Evolutionary conservation across 73 alveolate species (phyloP).

Genomic region (Paramecium caudatum): DNA sequence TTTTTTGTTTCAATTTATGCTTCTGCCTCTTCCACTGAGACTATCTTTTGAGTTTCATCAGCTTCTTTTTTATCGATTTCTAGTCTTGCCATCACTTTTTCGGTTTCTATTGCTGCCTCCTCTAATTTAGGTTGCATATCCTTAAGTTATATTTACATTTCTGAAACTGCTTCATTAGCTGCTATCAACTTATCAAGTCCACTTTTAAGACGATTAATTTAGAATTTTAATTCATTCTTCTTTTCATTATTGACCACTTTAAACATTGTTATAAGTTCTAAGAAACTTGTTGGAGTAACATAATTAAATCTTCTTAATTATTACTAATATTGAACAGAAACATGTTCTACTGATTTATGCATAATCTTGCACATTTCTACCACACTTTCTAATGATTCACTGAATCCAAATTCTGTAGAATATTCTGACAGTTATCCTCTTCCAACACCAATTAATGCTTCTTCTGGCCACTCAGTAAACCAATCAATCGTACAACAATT

Average conservation of each 20-base stretch:
- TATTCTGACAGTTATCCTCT: conserved; percentile 80
- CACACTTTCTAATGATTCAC: conserved; percentile 24
- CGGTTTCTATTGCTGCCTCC: conserved; percentile 95
- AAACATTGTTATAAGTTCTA: conserved; percentile 95
- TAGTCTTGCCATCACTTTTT: conserved; percentile 90
- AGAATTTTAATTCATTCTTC: conserved; percentile 89
- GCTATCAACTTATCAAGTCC: conserved; percentile 95
- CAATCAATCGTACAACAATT: conserved; percentile 98
- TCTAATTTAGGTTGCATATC: conserved; percentile 97
- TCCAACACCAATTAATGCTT: conserved; percentile 94
- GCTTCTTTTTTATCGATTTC: conserved; percentile 95
- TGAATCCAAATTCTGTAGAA: conserved; percentile 70
- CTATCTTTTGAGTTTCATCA: conserved; percentile 87
- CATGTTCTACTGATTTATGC: conserved; percentile 80
- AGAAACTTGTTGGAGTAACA: conserved; percentile 96
- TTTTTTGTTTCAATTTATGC: conserved; percentile 93
- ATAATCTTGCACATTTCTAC: conserved; percentile 84
- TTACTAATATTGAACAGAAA: conserved; percentile 57
- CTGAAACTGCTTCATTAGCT: conserved; percentile 96
- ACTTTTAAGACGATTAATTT: conserved; percentile 89
- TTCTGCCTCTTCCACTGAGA: conserved; percentile 95
- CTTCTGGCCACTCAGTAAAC: conserved; percentile 99
- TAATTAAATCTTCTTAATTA: conserved; percentile 83
- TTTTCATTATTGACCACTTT: conserved; percentile 86
- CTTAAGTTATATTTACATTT: conserved; percentile 90